Base-by-base conservation (phyloP, 495 filamentous ascomycete species). In the Bombardia bombarda region DNA sequence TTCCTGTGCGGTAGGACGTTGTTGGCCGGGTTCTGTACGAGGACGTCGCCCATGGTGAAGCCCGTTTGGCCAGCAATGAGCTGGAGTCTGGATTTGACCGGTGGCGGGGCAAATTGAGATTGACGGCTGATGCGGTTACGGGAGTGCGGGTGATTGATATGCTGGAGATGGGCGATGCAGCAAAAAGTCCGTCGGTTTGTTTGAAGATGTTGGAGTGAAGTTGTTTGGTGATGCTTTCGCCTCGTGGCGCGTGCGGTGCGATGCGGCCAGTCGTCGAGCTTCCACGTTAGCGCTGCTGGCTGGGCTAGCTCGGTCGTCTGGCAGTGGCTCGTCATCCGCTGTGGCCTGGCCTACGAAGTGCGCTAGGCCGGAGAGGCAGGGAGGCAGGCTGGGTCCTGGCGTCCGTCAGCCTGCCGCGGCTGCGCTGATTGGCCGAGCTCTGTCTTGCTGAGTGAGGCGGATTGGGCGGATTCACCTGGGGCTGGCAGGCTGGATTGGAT, bases 1-100 rank as follows among this genome's bases (percentile, higher is more conserved):
- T 86, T 90, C 69, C 81, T 83, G 62, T 85, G 82, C 54, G 84
- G 79, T 58, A 79, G 76, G 55, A 82, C 67, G 55, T 66, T 74
- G 73, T 80, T 84, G 61, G 76, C 71, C 50, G 85, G 79, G 65
- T 75, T 89, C 66, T 93, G 86, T 53, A 93, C 80, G 56, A 79
- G 73, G 52, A 87, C 78, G 68, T 92, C 87, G 59, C 77, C 88
- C 88, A 94, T 90, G n/a, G n/a, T n/a, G n/a, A n/a, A n/a, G n/a
- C n/a, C n/a, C n/a, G n/a, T n/a, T n/a, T n/a, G n/a, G n/a, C n/a
- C n/a, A n/a, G n/a, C n/a, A n/a, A n/a, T n/a, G n/a, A n/a, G n/a
- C n/a, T n/a, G n/a, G n/a, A n/a, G n/a, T n/a, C n/a, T n/a, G n/a
- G n/a, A n/a, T n/a, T n/a, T n/a, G n/a, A n/a, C n/a, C n/a, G n/a